A percentile compares a stretch with the other conserved stretches of the same genome.
phyloP scores from a whole-genome alignment of 169 alveolate species.

The Plasmodium knowlesi region DNA sequence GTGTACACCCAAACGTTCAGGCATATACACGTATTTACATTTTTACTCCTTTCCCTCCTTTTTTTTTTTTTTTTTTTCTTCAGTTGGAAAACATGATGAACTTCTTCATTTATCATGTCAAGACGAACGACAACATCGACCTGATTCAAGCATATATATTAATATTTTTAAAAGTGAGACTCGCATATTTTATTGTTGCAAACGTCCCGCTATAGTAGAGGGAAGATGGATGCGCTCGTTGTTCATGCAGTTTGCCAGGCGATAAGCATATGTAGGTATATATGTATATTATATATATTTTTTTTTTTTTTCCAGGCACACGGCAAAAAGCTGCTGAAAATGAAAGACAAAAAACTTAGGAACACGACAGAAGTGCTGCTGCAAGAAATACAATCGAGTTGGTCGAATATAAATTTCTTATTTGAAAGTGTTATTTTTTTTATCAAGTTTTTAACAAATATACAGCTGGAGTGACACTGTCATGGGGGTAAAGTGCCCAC shows the following conservation, averaged over 20 bases:
- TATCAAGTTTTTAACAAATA: conserved; percentile 74
- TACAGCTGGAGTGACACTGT: conserved; percentile 44
- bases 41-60: not conserved
- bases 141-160: conserved; percentile 66
- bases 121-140: conserved; percentile 70
- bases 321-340: conserved; percentile 55
- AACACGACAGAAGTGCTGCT: conserved; percentile 41
- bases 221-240: not conserved
- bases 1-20: not conserved
- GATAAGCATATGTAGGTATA: not conserved
- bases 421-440: conserved; percentile 73
- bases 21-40: conserved; percentile 2
- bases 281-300: not conserved
- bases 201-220: not conserved
- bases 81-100: conserved; percentile 75
- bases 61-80: not conserved
- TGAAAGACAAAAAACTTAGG: conserved; percentile 27
- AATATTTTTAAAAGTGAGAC: conserved; percentile 44
- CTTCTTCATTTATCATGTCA: conserved; percentile 69
- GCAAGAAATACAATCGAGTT: conserved; percentile 58
- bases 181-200: not conserved
- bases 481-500: not conserved
- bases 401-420: conserved; percentile 66
- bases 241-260: not conserved
- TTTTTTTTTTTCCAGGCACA: conserved; percentile 20